A percentile compares a stretch with the other conserved stretches of the same genome.
Conservation (phyloP, 768 basidiomycete species). For the Kwoniella shandongensis region DNA sequence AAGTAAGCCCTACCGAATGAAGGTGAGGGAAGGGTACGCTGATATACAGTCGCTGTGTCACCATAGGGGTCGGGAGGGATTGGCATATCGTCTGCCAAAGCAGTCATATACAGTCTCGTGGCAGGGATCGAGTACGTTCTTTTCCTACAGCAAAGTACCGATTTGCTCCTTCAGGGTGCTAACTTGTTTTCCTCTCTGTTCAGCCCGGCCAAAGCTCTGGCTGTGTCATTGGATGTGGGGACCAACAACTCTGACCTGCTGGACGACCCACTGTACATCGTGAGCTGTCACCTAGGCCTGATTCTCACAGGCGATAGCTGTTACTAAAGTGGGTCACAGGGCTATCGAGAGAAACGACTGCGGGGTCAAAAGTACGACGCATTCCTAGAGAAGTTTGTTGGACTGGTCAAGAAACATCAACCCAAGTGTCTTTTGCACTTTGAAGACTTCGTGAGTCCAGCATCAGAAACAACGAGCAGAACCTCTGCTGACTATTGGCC, state of each 20-base stretch:
- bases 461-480: not conserved
- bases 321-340: slow-evolving; percentile 55
- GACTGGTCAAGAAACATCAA: slow-evolving; percentile 70
- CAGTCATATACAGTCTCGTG: slow-evolving; percentile 62
- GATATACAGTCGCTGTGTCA: slow-evolving; percentile 2
- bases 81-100: slow-evolving; percentile 62
- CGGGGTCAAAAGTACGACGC: slow-evolving; percentile 71
- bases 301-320: not conserved
- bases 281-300: slow-evolving; percentile 8
- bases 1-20: slow-evolving; percentile 16
- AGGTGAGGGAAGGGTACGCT: too few species aligned
- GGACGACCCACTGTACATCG: slow-evolving; percentile 37
- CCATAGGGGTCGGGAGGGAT: slow-evolving; percentile 49
- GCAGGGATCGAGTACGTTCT: slow-evolving; percentile 54
- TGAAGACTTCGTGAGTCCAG: slow-evolving; percentile 67
- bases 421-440: slow-evolving; percentile 70
- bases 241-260: slow-evolving; percentile 52
- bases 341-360: slow-evolving; percentile 70
- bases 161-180: not conserved
- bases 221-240: slow-evolving; percentile 54
- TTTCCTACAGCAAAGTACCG: not conserved
- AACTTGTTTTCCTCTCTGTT: not conserved
- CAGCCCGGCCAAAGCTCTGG: slow-evolving; percentile 48
- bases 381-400: slow-evolving; percentile 79
- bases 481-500: too few species aligned